Evolutionary conservation across 1,284 basidiomycete genomes (phyloP).

Genomic region (Hypsizygus ulmarius): DNA sequence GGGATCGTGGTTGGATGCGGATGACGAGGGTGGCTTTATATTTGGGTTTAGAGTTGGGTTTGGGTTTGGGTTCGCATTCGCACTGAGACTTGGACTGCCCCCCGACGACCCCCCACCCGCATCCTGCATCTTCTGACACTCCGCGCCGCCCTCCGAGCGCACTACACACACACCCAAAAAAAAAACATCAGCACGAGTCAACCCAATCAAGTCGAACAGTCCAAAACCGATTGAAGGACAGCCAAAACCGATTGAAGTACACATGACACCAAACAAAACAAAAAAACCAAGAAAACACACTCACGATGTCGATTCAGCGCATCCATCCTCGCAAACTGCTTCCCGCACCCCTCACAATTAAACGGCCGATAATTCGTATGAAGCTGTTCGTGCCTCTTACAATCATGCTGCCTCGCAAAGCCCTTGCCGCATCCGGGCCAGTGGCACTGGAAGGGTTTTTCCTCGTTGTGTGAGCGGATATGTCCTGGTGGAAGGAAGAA

Average conservation of each 20-base stretch:
- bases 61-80: no score
- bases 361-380: slow-evolving; percentile 77
- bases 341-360: slow-evolving; percentile 74
- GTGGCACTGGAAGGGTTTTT: slow-evolving; percentile 81
- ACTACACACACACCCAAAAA: no score
- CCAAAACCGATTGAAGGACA: no score
- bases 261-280: background rate
- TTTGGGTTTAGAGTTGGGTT: no score
- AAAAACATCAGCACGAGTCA: no score
- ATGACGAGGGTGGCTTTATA: no score
- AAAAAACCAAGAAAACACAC: slow-evolving; percentile 29
- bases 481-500: slow-evolving; percentile 45
- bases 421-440: slow-evolving; percentile 85
- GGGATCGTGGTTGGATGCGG: no score
- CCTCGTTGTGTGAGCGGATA: slow-evolving; percentile 79
- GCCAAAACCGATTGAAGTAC: no score
- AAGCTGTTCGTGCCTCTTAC: slow-evolving; percentile 78
- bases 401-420: slow-evolving; percentile 83
- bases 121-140: slow-evolving; percentile 32
- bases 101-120: slow-evolving; percentile 23
- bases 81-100: no score
- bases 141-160: slow-evolving; percentile 36
- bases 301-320: slow-evolving; percentile 74
- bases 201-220: no score
- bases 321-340: slow-evolving; percentile 78